Conservation (phyloP, 176 grass and related monocot species). For the Aegilops speltoides region DNA sequence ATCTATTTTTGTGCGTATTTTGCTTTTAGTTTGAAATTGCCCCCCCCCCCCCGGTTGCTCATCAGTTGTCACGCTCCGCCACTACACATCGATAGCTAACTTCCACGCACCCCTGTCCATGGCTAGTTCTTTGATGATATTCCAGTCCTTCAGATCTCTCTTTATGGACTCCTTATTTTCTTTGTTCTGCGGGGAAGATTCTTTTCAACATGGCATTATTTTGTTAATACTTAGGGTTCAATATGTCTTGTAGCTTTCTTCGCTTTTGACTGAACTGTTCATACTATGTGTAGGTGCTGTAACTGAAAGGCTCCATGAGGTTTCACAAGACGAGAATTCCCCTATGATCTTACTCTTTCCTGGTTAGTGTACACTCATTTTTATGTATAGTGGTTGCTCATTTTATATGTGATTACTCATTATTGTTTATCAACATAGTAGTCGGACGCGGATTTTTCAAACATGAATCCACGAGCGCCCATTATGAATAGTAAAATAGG, state of each 20-base stretch:
- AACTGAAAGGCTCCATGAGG: slow-evolving; percentile 72
- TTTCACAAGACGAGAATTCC: slow-evolving; percentile 54
- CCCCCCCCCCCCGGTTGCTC: too few relatives aligned
- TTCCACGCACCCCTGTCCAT: too few relatives aligned
- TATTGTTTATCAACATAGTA: background rate
- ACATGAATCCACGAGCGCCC: background rate
- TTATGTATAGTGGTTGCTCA: background rate
- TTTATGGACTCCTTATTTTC: background rate
- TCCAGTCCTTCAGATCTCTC: too few relatives aligned
- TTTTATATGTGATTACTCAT: background rate
- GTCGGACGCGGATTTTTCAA: background rate
- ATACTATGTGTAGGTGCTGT: slow-evolving; percentile 63
- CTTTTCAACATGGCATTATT: background rate
- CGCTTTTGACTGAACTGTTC: background rate
- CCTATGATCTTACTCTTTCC: slow-evolving; percentile 91
- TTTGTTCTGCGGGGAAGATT: background rate
- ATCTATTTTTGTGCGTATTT: too few relatives aligned
- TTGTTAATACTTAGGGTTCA: background rate
- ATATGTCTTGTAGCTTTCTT: slow-evolving; percentile 2
- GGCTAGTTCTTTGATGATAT: too few relatives aligned
- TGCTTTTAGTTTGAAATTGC: too few relatives aligned
- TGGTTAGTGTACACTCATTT: slow-evolving; percentile 47
- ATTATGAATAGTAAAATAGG: background rate
- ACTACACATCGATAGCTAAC: too few relatives aligned
- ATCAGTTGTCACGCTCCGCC: too few relatives aligned